These are phyloP conservation scores for Lagenidium giganteum DNA, from an alignment of 352 stramenopile species.

Conservation along the genomic window DNA sequence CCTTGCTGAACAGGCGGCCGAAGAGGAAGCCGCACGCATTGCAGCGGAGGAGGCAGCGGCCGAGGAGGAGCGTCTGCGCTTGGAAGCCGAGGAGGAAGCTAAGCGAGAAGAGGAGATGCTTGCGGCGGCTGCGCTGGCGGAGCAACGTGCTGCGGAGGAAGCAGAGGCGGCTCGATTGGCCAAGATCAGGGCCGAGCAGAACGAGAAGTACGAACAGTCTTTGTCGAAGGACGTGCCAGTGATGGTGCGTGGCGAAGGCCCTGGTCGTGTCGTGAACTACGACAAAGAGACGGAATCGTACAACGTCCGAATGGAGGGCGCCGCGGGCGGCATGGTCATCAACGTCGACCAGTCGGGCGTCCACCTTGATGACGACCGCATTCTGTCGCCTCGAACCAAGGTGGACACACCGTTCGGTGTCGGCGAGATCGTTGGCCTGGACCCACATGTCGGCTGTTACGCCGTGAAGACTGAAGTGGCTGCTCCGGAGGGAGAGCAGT, in stretches of 20 bases:
- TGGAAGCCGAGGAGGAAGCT: slow-evolving; percentile 7
- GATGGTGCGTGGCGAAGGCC: slow-evolving; percentile 49
- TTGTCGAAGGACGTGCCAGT: slow-evolving; percentile 75
- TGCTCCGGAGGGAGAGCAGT: slow-evolving; percentile 52
- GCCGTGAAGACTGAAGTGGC: slow-evolving; percentile 68
- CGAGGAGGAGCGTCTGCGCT: slow-evolving; percentile 15
- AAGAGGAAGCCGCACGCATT: slow-evolving; percentile 14
- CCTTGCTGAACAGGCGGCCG: slow-evolving; percentile 14
- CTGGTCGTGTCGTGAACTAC: slow-evolving; percentile 60
- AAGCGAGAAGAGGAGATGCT: slow-evolving; percentile 16
- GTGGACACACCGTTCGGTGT: slow-evolving; percentile 72
- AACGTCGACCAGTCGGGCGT: slow-evolving; percentile 48
- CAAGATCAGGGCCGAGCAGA: too few species aligned
- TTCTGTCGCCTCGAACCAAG: slow-evolving; percentile 64
- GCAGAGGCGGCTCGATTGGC: slow-evolving; percentile 40
- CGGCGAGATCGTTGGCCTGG: slow-evolving; percentile 63
- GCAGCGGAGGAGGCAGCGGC: slow-evolving; percentile 5
- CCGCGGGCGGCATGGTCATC: slow-evolving; percentile 51
- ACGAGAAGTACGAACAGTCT: slow-evolving; percentile 72
- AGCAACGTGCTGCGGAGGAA: slow-evolving; percentile 33
- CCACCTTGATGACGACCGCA: slow-evolving; percentile 68
- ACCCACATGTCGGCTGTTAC: slow-evolving; percentile 76
- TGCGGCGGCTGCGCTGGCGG: slow-evolving; percentile 19
- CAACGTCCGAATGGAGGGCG: slow-evolving; percentile 43
- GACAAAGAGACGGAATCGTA: slow-evolving; percentile 63